phyloP scores from a whole-genome alignment of 1,284 basidiomycete species.

The Austroboletus niveus region DNA sequence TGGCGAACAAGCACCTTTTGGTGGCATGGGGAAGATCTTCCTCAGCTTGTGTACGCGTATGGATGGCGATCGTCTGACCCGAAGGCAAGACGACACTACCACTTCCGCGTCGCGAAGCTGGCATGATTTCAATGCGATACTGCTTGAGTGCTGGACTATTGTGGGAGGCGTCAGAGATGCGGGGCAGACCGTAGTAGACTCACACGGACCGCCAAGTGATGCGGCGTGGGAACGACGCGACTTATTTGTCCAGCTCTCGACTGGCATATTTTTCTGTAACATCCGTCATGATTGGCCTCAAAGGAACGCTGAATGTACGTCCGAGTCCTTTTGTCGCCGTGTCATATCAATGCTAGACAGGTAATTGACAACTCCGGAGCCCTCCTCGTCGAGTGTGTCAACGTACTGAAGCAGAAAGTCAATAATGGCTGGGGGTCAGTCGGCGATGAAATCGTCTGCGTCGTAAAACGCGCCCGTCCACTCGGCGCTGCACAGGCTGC shows the following conservation, averaged over 20 bases:
- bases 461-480: slow-evolving; percentile 91
- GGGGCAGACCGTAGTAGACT: neutral
- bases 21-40: slow-evolving; percentile 85
- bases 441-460: slow-evolving; percentile 97
- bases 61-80: slow-evolving; percentile 66
- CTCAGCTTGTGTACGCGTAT: slow-evolving; percentile 61
- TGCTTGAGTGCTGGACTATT: slow-evolving; percentile 4
- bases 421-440: slow-evolving; percentile 79
- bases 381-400: slow-evolving; percentile 93
- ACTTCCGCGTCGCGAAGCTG: slow-evolving; percentile 69
- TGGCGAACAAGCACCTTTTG: slow-evolving; percentile 60
- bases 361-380: slow-evolving; percentile 99
- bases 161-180: slow-evolving; percentile 21
- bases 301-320: slow-evolving; percentile 81
- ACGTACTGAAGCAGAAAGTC: slow-evolving; percentile 95
- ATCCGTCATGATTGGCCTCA: slow-evolving; percentile 86
- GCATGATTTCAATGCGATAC: slow-evolving; percentile 41
- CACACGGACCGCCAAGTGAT: too few species aligned
- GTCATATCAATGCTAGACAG: slow-evolving; percentile 37
- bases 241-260: slow-evolving; percentile 14
- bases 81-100: slow-evolving; percentile 69
- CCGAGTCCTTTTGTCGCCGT: neutral
- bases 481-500: slow-evolving; percentile 62
- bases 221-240: slow-evolving; percentile 20
- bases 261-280: neutral